Evolutionary conservation across 1,139 yeast genomes (phyloP), one percentile per base, ranked within the genome.

Genomic region (Saccharomyces hybrid): DNA sequence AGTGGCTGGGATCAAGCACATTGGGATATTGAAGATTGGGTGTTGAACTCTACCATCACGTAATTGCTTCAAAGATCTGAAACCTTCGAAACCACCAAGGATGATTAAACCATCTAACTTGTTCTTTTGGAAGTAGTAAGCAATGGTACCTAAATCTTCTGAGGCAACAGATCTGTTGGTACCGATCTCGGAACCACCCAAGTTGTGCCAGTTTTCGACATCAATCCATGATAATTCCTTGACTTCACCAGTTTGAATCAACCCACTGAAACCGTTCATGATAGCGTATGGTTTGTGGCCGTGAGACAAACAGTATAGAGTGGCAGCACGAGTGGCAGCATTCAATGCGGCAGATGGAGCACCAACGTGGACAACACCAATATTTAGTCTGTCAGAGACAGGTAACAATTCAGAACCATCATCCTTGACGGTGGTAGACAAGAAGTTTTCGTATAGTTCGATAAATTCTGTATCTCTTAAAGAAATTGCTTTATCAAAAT

Each of bases 311-410:
- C 90, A 83, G 71, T 82, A 85, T 23, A 85, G 76, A 3, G 89
- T 85, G 68, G 85, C 85, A 26, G 93, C 83, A 65, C 85, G 79
- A 14, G 86, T 85, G 2, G 90, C 90, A 54, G 88, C 79, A 62
- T 86, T 86, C 80, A 86, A 78, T 54, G 90, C 93, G 55, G 90
- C 88, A 16, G 91, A 86, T 29, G 93, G 90, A 0, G 95, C 95
- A 62, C 95, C 95, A 49, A 85, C 84, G 63, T 85, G 87, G 44
- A 86, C 79, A 54, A 85, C 80, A 51, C 89, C 93, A 60, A 85
- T 81, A 60, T 79, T 82, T 63, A 83, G 76, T 59, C 85, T 76
- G 62, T 84, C 73, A 26, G 72, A 77, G 20, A 65, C 72, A 5
- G 90, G 88, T 57, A 85, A 74, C 53, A 71, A 52, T 54, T 76